A percentile compares a stretch with the other conserved stretches of the same genome.
phyloP scores from a whole-genome alignment of 2,329 filamentous ascomycete species.

The Ascochyta fabae region DNA sequence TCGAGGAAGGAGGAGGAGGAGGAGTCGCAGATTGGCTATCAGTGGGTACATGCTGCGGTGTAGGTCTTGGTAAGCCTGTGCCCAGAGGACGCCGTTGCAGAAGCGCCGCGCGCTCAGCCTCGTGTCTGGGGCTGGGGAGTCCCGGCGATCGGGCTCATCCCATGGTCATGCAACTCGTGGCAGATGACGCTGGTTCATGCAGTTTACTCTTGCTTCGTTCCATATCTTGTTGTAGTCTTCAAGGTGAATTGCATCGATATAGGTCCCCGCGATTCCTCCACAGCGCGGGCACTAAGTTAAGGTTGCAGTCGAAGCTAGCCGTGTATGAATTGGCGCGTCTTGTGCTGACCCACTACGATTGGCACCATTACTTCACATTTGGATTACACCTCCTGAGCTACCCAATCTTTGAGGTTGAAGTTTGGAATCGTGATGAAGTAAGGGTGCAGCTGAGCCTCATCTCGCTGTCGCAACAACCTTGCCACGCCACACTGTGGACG shows the following conservation, averaged over 20 bases:
- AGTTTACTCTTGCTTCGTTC: not conserved
- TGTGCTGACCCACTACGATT: not conserved
- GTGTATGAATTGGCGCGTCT: not conserved
- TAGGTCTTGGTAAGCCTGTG: constrained; percentile 19
- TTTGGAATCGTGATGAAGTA: too few species aligned
- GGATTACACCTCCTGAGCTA: too few species aligned
- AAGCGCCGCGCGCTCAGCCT: constrained; percentile 21
- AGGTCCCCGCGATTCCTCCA: constrained; percentile 1
- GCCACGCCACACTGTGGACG: too few species aligned
- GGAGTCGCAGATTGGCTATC: not conserved
- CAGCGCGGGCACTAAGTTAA: not conserved
- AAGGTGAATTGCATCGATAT: not conserved
- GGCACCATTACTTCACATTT: too few species aligned
- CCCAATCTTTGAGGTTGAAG: too few species aligned
- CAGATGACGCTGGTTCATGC: constrained; percentile 25
- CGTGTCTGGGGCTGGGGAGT: constrained; percentile 6
- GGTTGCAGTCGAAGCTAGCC: not conserved
- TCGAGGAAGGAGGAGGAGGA: constrained; percentile 1
- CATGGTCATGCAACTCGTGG: not conserved
- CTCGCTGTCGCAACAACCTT: too few species aligned
- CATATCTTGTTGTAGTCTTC: not conserved
- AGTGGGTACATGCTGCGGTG: constrained; percentile 13
- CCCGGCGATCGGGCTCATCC: constrained; percentile 2
- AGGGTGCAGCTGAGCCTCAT: too few species aligned
- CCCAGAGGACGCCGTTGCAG: constrained; percentile 2